phyloP scores from a whole-genome alignment of 2,329 filamentous ascomycete species.

The Fusarium sp. region DNA sequence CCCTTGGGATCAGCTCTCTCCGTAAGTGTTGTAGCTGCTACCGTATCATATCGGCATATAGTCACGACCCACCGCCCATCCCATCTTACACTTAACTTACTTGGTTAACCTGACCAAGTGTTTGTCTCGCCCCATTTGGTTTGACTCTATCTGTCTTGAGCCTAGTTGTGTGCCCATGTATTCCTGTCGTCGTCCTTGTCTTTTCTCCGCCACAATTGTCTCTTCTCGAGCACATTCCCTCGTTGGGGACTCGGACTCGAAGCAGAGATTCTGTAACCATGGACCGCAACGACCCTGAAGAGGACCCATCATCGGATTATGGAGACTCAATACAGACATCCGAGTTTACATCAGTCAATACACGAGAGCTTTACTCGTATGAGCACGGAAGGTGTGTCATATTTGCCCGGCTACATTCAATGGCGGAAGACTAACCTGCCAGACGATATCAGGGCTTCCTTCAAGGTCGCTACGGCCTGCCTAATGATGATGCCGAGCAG shows the following conservation, averaged over 20 bases:
- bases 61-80: conserved; percentile 27
- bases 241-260: conserved; percentile 8
- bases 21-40: conserved; percentile 10
- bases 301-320: conserved; percentile 53
- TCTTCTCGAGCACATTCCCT: conserved; percentile 18
- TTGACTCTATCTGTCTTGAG: conserved; percentile 10
- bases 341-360: conserved; percentile 53
- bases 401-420: not conserved
- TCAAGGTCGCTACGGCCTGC: conserved; percentile 57
- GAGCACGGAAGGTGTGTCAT: conserved; percentile 49
- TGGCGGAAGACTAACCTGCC: not conserved
- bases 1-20: conserved; percentile 31
- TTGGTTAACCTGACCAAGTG: conserved; percentile 1
- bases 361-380: conserved; percentile 47
- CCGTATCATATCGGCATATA: conserved; percentile 29
- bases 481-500: conserved; percentile 62
- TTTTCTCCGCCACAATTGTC: conserved; percentile 15
- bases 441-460: conserved; percentile 60
- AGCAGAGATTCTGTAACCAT: conserved; percentile 29
- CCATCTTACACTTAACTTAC: conserved; percentile 2
- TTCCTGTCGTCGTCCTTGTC: conserved; percentile 13
- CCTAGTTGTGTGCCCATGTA: conserved; percentile 32
- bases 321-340: conserved; percentile 49
- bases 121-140: conserved; percentile 9
- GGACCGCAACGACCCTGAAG: conserved; percentile 40